Conservation (phyloP, 1,284 basidiomycete genomes). For the Apiotrichum porosum region DNA sequence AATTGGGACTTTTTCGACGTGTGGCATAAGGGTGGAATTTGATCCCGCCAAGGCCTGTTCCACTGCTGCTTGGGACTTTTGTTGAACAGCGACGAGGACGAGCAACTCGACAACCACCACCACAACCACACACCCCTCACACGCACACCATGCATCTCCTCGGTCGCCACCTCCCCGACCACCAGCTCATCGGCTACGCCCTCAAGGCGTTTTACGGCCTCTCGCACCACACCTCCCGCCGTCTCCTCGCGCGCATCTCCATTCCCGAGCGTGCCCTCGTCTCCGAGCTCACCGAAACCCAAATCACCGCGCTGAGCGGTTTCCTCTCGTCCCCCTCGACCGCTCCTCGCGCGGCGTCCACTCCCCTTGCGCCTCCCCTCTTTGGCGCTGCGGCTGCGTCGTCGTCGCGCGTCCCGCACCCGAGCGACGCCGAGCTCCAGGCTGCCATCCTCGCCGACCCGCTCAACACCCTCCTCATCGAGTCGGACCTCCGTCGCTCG, state of each 20-base stretch:
- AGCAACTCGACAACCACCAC: too few relatives aligned
- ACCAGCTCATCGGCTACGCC: conserved; percentile 52
- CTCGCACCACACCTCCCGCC: conserved; percentile 48
- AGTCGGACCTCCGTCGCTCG: conserved; percentile 53
- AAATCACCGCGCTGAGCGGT: conserved; percentile 54
- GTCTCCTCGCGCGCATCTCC: conserved; percentile 52
- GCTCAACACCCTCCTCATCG: conserved; percentile 52
- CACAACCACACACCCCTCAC: neutral
- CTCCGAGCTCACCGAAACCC: conserved; percentile 51
- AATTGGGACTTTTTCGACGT: too few relatives aligned
- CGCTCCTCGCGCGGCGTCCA: conserved; percentile 27
- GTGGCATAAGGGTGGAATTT: too few relatives aligned
- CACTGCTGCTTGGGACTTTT: conserved; percentile 18
- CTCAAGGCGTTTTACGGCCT: conserved; percentile 55
- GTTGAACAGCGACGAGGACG: too few relatives aligned
- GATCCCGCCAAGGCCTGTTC: too few relatives aligned
- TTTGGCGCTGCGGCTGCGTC: conserved; percentile 1
- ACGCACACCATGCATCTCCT: conserved; percentile 47
- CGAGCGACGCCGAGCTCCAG: conserved; percentile 2
- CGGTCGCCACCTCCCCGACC: conserved; percentile 51
- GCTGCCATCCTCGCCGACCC: conserved; percentile 30
- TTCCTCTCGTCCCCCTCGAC: conserved; percentile 54
- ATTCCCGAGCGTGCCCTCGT: conserved; percentile 51
- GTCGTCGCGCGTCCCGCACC: neutral
- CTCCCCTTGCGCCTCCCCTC: conserved; percentile 40